Evolutionary conservation across 768 basidiomycete genomes (phyloP), one percentile per base, ranked within the genome.

Genomic region (Boletus fagicola): DNA sequence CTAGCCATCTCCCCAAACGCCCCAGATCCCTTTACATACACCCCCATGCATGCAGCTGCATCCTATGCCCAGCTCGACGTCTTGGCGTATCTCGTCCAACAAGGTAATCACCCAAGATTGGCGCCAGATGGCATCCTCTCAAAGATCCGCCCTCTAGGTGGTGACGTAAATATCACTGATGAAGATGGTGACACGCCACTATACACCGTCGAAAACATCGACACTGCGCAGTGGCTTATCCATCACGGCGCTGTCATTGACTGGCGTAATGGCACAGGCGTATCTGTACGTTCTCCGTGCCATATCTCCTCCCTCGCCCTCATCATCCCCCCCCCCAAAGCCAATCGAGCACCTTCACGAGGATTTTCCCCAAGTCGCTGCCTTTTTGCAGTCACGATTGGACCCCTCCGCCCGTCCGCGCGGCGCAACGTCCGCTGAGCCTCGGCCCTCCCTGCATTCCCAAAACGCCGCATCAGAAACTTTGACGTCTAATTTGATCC

Each of bases 31-130:
- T 78, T 80, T 75, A 88, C 90, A 33, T 93, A 93, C 72, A 93
- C 91, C 0, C 90, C 91, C 36, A 91, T 93, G 89, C 94, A 97
- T 73, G 94, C 94, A 18, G 94, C 94, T 15, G 94, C 94, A 1
- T 96, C 94, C 1, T 97, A 96, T 66, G 91, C 85, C 18, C 94
- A 94, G 31, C 69, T 89, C 10, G 74, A 87, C 47, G 71, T 94
- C 42, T 76, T 97, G 35, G 79, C 84, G 15, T 96, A 92, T 74
- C 83, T 97, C 55, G 76, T 94, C 55, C 82, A 84, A 15, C 78
- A 78, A 69, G 90, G 90, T 87, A 52, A 46, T 38, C 55, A 22
- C 3, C 44, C 40, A 28, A 38, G 61, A 62, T 64, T 33, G 18
- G 36, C 49, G n/a, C 30, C 28, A 42, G 22, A 40, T 26, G 22